These are phyloP conservation scores for Ganoderma leucocontextum DNA, from an alignment of 1,284 basidiomycete genomes.

Conservation along the genomic window DNA sequence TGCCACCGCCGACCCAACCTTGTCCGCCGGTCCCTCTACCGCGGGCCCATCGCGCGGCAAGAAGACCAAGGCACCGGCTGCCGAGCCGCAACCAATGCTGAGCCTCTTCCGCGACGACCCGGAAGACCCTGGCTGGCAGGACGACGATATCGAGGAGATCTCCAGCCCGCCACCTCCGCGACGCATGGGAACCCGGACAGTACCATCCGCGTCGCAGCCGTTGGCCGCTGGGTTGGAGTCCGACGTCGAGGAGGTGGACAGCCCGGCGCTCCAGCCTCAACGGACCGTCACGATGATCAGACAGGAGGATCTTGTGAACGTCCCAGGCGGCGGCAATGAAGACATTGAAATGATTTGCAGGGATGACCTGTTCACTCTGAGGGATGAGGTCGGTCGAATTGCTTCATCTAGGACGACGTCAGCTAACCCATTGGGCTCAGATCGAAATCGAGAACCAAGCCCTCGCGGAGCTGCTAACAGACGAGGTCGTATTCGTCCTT, in stretches of 20 bases:
- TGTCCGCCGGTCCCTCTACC: slow-evolving; percentile 14
- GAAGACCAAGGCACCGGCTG: slow-evolving; percentile 6
- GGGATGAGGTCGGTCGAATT: slow-evolving; percentile 14
- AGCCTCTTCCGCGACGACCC: slow-evolving; percentile 30
- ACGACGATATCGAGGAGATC: slow-evolving; percentile 30
- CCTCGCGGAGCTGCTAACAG: slow-evolving; percentile 20
- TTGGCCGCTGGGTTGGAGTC: slow-evolving; percentile 17
- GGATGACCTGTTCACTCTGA: slow-evolving; percentile 22
- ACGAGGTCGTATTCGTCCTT: slow-evolving; percentile 28
- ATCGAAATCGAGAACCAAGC: neutral
- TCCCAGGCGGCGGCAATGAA: slow-evolving; percentile 11
- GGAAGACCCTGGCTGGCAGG: slow-evolving; percentile 21
- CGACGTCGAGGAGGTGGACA: slow-evolving; percentile 30
- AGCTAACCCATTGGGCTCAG: neutral
- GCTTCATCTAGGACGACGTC: neutral
- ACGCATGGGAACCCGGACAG: slow-evolving; percentile 22
- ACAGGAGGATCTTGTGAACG: slow-evolving; percentile 16
- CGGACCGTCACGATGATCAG: slow-evolving; percentile 24
- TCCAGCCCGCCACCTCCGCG: slow-evolving; percentile 26
- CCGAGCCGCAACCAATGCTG: slow-evolving; percentile 12
- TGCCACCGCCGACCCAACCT: neutral
- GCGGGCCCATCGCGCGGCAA: slow-evolving; percentile 9
- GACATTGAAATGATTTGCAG: slow-evolving; percentile 25
- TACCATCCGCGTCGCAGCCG: slow-evolving; percentile 24
- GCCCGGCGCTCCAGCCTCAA: slow-evolving; percentile 1